Evolutionary conservation across 2,329 filamentous ascomycete species (phyloP), one percentile per base, ranked within the genome.

Genomic region (Colletotrichum incanum): DNA sequence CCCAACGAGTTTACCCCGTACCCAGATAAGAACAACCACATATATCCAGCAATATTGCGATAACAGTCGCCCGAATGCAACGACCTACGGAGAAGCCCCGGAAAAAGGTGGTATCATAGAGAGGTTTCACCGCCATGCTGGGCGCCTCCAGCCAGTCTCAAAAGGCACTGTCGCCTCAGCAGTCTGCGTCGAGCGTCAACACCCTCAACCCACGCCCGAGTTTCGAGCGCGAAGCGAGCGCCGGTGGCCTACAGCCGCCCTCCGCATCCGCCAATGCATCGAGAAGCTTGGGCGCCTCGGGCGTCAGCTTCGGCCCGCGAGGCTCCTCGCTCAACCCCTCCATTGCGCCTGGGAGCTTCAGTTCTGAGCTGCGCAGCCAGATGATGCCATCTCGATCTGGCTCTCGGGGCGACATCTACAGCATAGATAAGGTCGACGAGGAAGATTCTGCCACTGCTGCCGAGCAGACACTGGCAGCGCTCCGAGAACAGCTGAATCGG

Each of bases 401-500:
- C 37, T 89, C 90, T 56, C 86, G 89, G 62, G 86, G 86, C 66
- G 88, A 87, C 59, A 80, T 83, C 43, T 85, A 84, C 76, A 83
- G 83, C 76, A 81, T 88, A 76, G 89, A 91, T 70, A 89, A 88
- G 77, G 79, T 89, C 45, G 92, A 93, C 66, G 92, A 94, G 75
- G 90, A 91, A 65, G 89, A 90, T 71, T 82, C 82, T 78, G 76
- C 85, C 76, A 74, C 80, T 20, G 88, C 87, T 12, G 88, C 91
- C 18, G 94, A 97, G 80, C 91, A 94, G 82, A 89, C 91, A 50
- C 91, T 98, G 77, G 89, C 91, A 28, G 87, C 90, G 63, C 88
- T 98, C 74, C 92, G 93, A 78, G 95, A 98, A 77, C 90, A 93
- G 78, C 92, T 99, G 75, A 96, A 95, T 76, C 96, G 97, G 78